Percentiles rank a stretch among this genome's conserved stretches.
Evolutionary conservation across 768 basidiomycete species (phyloP).

Genomic region (Daedaleopsis sinensis): DNA sequence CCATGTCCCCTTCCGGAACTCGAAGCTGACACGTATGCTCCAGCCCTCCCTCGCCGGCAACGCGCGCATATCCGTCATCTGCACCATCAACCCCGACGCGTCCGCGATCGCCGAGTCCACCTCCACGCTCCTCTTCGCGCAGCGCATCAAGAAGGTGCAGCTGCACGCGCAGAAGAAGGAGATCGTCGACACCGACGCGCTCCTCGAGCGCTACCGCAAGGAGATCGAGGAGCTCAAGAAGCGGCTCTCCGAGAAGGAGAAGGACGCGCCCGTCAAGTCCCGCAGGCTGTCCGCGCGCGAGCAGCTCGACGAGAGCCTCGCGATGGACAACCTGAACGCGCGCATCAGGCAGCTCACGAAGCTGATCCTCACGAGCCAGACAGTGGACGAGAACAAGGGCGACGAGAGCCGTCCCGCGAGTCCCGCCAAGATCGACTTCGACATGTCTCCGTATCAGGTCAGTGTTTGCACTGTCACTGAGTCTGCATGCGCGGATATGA

Average conservation of each 20-base stretch:
- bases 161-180: conserved; percentile 92
- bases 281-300: conserved; percentile 50
- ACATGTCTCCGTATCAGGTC: conserved; percentile 86
- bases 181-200: conserved; percentile 88
- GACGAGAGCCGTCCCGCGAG: conserved; percentile 79
- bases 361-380: conserved; percentile 84
- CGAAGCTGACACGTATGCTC: conserved; percentile 91
- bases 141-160: conserved; percentile 87
- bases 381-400: conserved; percentile 68
- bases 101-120: conserved; percentile 81
- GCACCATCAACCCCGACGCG: conserved; percentile 89
- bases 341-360: conserved; percentile 84
- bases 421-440: conserved; percentile 88
- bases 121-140: conserved; percentile 90
- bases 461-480: conserved; percentile 18
- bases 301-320: conserved; percentile 85
- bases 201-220: conserved; percentile 91
- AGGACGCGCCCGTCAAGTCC: conserved; percentile 53
- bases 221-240: conserved; percentile 90
- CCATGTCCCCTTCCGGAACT: conserved; percentile 94
- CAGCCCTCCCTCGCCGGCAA: conserved; percentile 96
- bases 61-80: conserved; percentile 94
- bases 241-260: conserved; percentile 70
- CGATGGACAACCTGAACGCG: conserved; percentile 80
- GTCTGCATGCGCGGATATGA: not conserved